A percentile compares a stretch with the other conserved stretches of the same genome.
These are phyloP conservation scores for Boletus barrowsii DNA, from an alignment of 768 basidiomycete genomes.

Conservation along the genomic window DNA sequence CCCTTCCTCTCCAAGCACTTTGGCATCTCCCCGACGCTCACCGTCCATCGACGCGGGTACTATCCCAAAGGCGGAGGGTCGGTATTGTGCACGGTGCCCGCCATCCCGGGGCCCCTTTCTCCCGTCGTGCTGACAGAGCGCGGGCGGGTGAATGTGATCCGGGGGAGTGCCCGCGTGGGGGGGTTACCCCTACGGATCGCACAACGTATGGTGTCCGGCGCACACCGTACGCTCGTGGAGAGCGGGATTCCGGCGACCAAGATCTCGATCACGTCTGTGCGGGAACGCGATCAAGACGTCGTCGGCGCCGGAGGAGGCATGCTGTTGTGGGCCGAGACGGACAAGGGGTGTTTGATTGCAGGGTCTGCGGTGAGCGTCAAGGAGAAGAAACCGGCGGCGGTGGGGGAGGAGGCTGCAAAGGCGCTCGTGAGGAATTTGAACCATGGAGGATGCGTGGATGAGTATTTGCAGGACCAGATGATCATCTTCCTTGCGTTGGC, in stretches of 20 bases:
- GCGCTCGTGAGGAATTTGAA: conserved; percentile 56
- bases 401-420: conserved; percentile 61
- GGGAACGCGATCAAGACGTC: conserved; percentile 44
- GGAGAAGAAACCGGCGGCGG: conserved; percentile 39
- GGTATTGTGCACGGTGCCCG: conserved; percentile 40
- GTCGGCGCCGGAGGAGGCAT: conserved; percentile 71
- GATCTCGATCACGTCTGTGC: conserved; percentile 40
- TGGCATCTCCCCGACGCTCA: conserved; percentile 39
- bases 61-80: conserved; percentile 73
- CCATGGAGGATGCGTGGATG: conserved; percentile 74
- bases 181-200: conserved; percentile 59
- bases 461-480: conserved; percentile 69
- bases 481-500: conserved; percentile 76
- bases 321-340: conserved; percentile 72
- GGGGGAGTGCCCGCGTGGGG: conserved; percentile 64
- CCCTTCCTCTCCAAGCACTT: conserved; percentile 67
- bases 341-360: conserved; percentile 61
- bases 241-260: conserved; percentile 27
- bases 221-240: conserved; percentile 39
- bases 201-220: conserved; percentile 54
- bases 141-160: conserved; percentile 48
- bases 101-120: conserved; percentile 39
- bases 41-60: conserved; percentile 61
- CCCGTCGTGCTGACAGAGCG: conserved; percentile 53
- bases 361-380: conserved; percentile 66